These are phyloP conservation scores for Flueggea neowawraea DNA, from an alignment of 441 rosid genomes.

Conservation along the genomic window DNA sequence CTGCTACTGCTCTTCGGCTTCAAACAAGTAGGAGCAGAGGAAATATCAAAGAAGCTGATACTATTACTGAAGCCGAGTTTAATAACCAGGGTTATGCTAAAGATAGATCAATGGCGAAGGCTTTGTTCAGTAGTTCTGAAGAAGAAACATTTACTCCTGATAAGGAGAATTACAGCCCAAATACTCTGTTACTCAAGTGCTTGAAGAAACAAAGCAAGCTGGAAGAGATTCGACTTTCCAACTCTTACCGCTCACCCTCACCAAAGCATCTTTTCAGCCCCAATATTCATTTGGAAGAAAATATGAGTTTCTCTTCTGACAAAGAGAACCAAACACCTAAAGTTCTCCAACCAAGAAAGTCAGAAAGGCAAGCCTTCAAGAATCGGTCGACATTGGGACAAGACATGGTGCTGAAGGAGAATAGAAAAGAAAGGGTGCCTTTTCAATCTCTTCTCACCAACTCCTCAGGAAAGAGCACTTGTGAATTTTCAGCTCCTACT, in stretches of 20 bases:
- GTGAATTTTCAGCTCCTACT: constrained; percentile 22
- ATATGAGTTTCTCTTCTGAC: constrained; percentile 27
- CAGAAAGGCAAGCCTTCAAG: constrained; percentile 14
- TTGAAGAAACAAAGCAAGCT: constrained; percentile 39
- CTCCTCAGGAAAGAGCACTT: constrained; percentile 24
- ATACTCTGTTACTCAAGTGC: constrained; percentile 36
- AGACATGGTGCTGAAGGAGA: constrained; percentile 24
- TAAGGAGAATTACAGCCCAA: constrained; percentile 82
- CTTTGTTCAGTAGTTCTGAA: constrained; percentile 32
- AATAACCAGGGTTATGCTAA: constrained; percentile 22
- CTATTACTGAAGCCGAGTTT: constrained; percentile 26
- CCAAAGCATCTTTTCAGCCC: constrained; percentile 28
- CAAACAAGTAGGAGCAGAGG: constrained; percentile 46
- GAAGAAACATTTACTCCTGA: constrained; percentile 65
- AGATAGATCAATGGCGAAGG: constrained; percentile 23
- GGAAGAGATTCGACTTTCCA: constrained; percentile 29
- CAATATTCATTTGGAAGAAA: constrained; percentile 28
- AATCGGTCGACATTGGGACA: constrained; percentile 30
- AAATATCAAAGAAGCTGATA: constrained; percentile 24
- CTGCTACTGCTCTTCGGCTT: constrained; percentile 49
- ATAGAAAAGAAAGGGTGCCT: constrained; percentile 43
- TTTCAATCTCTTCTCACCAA: constrained; percentile 42
- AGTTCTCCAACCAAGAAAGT: constrained; percentile 28
- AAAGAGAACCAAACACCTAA: constrained; percentile 49
- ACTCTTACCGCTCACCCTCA: constrained; percentile 16